Evolutionary conservation across 129 eudicot genomes (phyloP), one percentile per base, ranked within the genome.

Genomic region (Chrysanthemum makinoi): DNA sequence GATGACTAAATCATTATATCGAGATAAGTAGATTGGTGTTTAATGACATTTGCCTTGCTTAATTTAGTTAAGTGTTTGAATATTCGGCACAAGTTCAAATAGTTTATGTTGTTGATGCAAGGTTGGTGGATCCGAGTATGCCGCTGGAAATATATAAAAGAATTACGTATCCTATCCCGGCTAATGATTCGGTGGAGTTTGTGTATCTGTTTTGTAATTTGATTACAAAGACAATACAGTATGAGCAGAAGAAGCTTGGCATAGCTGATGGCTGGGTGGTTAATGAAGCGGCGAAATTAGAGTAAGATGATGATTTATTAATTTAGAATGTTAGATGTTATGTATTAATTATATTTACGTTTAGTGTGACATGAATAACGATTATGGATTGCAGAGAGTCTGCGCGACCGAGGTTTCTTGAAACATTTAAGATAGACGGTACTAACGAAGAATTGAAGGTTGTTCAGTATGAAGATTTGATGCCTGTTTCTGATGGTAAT

Each of bases 201-300:
- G 93, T 87, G 78, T 94, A 89, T 73, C 56, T 89, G 85, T 89
- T 94, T 48, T 94, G 97, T 77, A 94, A 94, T 86, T 57, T 94
- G 89, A 94, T 94, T 70, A 87, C 98, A 0, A 94, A 89, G 71
- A 94, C 98, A 0, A 78, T 94, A 11, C 83, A 89, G 58, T 74
- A 73, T 6, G 96, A 89, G 86, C 82, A 84, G 64, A 86, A 84
- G 82, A 83, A 71, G 77, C 67, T 76, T 39, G 69, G 50, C 28
- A 39, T 74, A 13, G 62, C 70, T 33, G 62, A 54, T 24, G 68
- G 68, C 52, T 53, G 58, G 63, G 75, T 24, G 4, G 70, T 22
- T 2, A 75, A 63, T 35, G 83, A 66, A 35, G 80, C 11, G 35
- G 53, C 48, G 3, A 77, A 77, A 53, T 60, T 30, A 54, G 72